These are phyloP conservation scores for Cardiospermum halicacabum DNA, from an alignment of 345 rosid species.

Conservation along the genomic window DNA sequence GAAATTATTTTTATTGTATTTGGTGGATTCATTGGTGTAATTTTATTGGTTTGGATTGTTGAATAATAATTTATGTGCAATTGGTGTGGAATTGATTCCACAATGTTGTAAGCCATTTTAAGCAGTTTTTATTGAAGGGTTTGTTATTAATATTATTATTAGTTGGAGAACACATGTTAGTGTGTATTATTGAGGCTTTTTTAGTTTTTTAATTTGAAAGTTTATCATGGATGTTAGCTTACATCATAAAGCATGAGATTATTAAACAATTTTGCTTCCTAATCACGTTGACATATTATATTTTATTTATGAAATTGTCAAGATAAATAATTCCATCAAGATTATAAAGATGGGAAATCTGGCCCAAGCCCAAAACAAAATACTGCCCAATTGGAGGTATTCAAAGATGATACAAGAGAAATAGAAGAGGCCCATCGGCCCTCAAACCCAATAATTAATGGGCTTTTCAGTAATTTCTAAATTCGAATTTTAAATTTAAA, in stretches of 20 bases:
- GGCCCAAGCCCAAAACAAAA: not conserved
- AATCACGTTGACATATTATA: not conserved
- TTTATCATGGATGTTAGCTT: not conserved
- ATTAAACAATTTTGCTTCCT: not conserved
- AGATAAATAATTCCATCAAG: too few species aligned
- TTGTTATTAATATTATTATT: not conserved
- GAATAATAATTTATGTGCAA: not conserved
- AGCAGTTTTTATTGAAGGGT: not conserved
- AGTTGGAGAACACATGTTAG: not conserved
- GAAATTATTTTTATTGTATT: not conserved
- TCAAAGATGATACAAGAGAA: too few species aligned
- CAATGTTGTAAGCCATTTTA: not conserved
- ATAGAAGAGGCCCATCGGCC: too few species aligned
- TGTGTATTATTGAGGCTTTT: not conserved
- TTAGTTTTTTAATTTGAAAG: not conserved
- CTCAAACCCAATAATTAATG: too few species aligned
- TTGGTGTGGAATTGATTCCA: not conserved
- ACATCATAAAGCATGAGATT: not conserved
- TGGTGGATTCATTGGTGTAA: too few species aligned
- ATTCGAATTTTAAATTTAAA: too few species aligned
- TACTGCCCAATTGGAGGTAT: too few species aligned
- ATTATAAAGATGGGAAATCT: not conserved
- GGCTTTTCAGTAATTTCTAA: too few species aligned
- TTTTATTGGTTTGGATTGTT: too few species aligned
- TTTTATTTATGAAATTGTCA: too few species aligned